Evolutionary conservation across 2,329 filamentous ascomycete species (phyloP), one percentile per base, ranked within the genome.

Genomic region (Neonectria sp.): DNA sequence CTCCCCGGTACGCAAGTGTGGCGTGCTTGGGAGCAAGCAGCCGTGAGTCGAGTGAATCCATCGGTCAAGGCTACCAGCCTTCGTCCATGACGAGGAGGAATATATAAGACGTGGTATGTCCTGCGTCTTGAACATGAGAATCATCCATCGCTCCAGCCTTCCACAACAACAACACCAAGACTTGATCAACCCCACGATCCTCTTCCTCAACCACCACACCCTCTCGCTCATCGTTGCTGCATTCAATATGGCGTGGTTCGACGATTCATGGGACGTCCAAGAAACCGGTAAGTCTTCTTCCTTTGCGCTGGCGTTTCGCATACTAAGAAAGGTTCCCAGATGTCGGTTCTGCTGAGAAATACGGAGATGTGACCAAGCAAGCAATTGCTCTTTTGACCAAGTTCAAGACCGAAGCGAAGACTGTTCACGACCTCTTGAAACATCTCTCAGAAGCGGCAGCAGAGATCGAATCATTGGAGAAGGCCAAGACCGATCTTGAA

Each of bases 191-290:
- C 29, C 5, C 24, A 51, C 29, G 21, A 25, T 17, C n/a, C 17
- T 48, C 27, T 6, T 37, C 37, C 45, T 37, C 12, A 37, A 24
- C 24, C 24, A 13, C 51, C 29, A 15, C 52, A 37, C 11, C 27
- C 4, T n/a, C 24, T 24, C 27, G 6, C 15, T 15, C 48, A 51
- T 4, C 21, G 2, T 17, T 58, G 48, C 25, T 58, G 4, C 27
- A 17, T 24, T 55, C 49, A 68, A 60, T 24, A 69, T 69, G 68
- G 65, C 68, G 24, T 69, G 68, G 68, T 69, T 68, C n/a, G 68
- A 69, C 24, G 68, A 53, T 15, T 69, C 68, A 24, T 69, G 65
- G 65, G 68, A 65, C 35, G 57, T 69, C n/a, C 60, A 67, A 61
- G 64, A 69, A 56, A 17, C 67, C 13, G 67, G 67, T 65, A 55